Conservation (phyloP, 495 filamentous ascomycete genomes). For the Tuber borchii region DNA sequence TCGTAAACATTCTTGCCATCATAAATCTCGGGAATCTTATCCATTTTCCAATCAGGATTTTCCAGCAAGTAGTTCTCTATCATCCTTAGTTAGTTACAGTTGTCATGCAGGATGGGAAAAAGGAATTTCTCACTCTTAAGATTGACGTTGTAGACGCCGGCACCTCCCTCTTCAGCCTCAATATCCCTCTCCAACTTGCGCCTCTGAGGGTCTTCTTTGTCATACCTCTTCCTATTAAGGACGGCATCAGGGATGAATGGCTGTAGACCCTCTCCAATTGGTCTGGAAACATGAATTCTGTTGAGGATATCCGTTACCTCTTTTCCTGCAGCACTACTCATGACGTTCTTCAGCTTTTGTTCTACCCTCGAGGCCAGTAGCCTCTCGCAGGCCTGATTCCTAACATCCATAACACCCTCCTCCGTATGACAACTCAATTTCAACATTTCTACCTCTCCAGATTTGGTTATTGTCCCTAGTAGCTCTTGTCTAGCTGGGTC, state of each 20-base stretch:
- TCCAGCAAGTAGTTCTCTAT: conserved; percentile 68
- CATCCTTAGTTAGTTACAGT: not conserved
- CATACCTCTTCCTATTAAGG: conserved; percentile 73
- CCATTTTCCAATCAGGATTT: conserved; percentile 85
- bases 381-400: conserved; percentile 89
- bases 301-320: conserved; percentile 73
- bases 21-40: conserved; percentile 87
- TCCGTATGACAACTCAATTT: conserved; percentile 90
- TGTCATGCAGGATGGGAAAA: not conserved
- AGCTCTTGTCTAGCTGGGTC: conserved; percentile 71
- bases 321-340: conserved; percentile 59
- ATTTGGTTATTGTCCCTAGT: conserved; percentile 71
- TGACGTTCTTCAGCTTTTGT: conserved; percentile 88
- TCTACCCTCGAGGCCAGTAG: conserved; percentile 86
- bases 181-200: conserved; percentile 73
- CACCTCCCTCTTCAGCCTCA: conserved; percentile 86
- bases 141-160: conserved; percentile 91
- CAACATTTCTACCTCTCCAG: conserved; percentile 81
- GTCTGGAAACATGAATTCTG: conserved; percentile 91
- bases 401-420: conserved; percentile 87
- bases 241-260: conserved; percentile 83
- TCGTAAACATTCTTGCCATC: conserved; percentile 96
- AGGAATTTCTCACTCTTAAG: conserved; percentile 50
- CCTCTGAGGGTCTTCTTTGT: conserved; percentile 78
- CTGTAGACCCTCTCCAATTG: conserved; percentile 72